These are phyloP conservation scores for Hirsutella rhossiliensis DNA, from an alignment of 2,329 filamentous ascomycete species.

Conservation along the genomic window DNA sequence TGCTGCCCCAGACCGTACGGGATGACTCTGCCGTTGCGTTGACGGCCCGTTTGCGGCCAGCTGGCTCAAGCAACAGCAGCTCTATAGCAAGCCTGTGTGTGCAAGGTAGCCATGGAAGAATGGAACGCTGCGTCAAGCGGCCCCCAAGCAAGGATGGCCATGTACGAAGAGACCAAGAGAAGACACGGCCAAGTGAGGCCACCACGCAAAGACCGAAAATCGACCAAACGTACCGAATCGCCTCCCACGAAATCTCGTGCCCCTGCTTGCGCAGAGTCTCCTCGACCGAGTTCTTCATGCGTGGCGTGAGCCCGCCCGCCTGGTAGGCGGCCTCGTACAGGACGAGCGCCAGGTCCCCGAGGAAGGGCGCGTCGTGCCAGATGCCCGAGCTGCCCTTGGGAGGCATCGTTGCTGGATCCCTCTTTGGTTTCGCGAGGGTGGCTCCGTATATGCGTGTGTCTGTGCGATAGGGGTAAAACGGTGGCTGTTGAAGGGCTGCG, in stretches of 20 bases:
- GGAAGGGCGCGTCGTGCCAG: constrained; percentile 22
- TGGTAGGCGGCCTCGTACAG: constrained; percentile 18
- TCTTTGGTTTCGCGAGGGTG: not conserved
- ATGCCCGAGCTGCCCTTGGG: constrained; percentile 7
- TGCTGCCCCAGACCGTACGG: too few species aligned
- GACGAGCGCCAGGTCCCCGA: constrained; percentile 19
- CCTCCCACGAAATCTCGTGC: constrained; percentile 29
- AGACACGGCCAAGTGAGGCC: too few species aligned
- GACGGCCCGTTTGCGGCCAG: too few species aligned
- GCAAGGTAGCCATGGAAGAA: too few species aligned
- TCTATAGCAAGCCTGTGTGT: too few species aligned
- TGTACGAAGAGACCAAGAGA: too few species aligned
- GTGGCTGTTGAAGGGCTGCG: too few species aligned
- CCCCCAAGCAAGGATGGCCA: too few species aligned
- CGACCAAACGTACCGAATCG: constrained; percentile 25
- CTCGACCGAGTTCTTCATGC: constrained; percentile 18
- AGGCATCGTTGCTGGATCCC: constrained; percentile 6
- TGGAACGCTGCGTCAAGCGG: too few species aligned
- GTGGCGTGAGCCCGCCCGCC: constrained; percentile 13
- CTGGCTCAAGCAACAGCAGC: too few species aligned
- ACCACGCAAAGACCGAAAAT: not conserved
- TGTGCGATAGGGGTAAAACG: too few species aligned
- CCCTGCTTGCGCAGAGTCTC: constrained; percentile 19
- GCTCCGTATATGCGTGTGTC: not conserved
- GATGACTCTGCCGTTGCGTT: too few species aligned